Evolutionary conservation across 768 basidiomycete species (phyloP).

Genomic region (Leccinum uliginosum): DNA sequence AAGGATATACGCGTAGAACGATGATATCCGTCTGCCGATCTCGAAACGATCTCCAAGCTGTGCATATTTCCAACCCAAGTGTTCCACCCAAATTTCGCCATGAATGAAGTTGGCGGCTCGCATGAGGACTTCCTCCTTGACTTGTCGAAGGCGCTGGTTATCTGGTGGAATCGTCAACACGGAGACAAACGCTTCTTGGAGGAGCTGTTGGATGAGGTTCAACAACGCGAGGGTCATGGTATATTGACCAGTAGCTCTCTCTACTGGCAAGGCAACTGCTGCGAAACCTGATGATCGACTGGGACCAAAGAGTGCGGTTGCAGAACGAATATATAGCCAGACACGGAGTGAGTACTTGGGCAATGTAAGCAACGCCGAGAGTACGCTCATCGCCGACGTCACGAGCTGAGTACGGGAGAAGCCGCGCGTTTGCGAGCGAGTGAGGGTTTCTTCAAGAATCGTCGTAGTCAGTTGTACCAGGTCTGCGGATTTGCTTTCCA

Average conservation of each 20-base stretch:
- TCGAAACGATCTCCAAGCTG: conserved; percentile 81
- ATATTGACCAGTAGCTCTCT: conserved; percentile 70
- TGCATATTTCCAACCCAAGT: conserved; percentile 80
- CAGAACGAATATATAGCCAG: conserved; percentile 84
- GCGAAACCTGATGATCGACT: conserved; percentile 52
- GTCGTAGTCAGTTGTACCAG: conserved; percentile 76
- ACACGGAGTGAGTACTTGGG: conserved; percentile 77
- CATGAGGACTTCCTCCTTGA: conserved; percentile 82
- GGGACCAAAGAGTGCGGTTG: conserved; percentile 70
- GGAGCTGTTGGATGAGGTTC: conserved; percentile 69
- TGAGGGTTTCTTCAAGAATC: conserved; percentile 75
- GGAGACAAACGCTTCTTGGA: conserved; percentile 65
- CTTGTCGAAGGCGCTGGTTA: conserved; percentile 56
- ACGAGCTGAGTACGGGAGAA: conserved; percentile 59
- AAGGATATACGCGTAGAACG: conserved; percentile 65
- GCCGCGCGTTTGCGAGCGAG: conserved; percentile 42
- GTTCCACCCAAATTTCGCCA: conserved; percentile 84
- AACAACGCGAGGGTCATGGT: conserved; percentile 80
- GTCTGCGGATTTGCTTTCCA: conserved; percentile 57
- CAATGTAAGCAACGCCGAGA: conserved; percentile 69
- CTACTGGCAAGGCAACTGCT: conserved; percentile 62
- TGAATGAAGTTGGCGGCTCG: conserved; percentile 78
- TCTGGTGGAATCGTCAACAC: conserved; percentile 45
- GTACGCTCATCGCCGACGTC: conserved; percentile 77
- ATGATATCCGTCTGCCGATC: conserved; percentile 64